A percentile compares a stretch with the other conserved stretches of the same genome.
phyloP scores from a whole-genome alignment of 2,329 filamentous ascomycete genomes.

The Geosmithia flava region DNA sequence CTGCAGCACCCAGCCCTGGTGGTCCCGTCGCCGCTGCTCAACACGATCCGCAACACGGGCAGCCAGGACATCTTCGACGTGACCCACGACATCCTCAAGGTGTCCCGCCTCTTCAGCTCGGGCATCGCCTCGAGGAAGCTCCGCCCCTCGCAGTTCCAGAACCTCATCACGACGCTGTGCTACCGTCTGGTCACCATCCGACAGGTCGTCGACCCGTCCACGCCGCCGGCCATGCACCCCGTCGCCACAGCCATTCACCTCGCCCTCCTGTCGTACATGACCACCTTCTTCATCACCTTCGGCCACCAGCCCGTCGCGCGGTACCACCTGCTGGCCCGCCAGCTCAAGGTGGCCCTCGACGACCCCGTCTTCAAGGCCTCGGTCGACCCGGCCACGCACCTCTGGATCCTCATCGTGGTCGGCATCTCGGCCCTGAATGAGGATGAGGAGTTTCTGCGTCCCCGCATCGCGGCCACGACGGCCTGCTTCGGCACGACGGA shows the following conservation, averaged over 20 bases:
- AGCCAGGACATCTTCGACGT: constrained; percentile 1
- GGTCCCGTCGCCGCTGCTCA: constrained; percentile 2
- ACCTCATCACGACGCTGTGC: constrained; percentile 10
- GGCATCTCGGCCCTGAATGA: constrained; percentile 1
- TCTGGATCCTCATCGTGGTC: constrained; percentile 4
- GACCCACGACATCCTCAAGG: constrained; percentile 1
- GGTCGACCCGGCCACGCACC: constrained; percentile 1
- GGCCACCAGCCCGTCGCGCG: constrained; percentile 3
- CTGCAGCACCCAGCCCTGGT: constrained; percentile 2
- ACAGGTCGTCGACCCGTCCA: constrained; percentile 1
- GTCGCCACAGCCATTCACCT: constrained; percentile 10
- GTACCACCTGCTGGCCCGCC: constrained; percentile 3
- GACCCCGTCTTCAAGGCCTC: constrained; percentile 1
- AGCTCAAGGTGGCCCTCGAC: constrained; percentile 4
- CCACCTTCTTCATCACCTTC: constrained; percentile 7
- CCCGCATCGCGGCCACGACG: constrained; percentile 1
- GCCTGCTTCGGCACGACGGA: constrained; percentile 1
- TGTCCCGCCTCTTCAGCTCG: constrained; percentile 3
- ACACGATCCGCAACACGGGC: constrained; percentile 2
- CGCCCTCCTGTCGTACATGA: constrained; percentile 13
- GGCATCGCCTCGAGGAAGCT: constrained; percentile 5
- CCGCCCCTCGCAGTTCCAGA: constrained; percentile 10
- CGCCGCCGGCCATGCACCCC: background rate
- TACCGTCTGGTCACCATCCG: constrained; percentile 12
- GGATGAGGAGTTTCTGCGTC: constrained; percentile 1